These are phyloP conservation scores for Hydnomerulius pinastri DNA, from an alignment of 768 basidiomycete genomes.

Conservation along the genomic window DNA sequence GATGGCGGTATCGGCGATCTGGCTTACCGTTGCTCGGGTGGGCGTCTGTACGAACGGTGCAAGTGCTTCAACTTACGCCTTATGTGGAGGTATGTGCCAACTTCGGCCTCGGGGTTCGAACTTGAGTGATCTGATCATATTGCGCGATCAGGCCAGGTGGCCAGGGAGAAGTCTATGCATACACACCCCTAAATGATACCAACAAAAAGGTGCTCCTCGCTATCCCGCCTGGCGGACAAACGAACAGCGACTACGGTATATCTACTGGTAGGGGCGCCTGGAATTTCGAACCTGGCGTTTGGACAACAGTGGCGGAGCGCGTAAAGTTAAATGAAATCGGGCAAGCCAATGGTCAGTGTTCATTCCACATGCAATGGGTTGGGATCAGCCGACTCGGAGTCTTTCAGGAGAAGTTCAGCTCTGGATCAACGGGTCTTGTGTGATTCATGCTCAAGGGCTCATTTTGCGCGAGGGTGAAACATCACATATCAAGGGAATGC, in stretches of 20 bases:
- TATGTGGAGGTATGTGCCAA: slow-evolving; percentile 68
- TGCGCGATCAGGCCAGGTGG: slow-evolving; percentile 44
- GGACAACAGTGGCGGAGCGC: slow-evolving; percentile 67
- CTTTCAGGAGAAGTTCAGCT: slow-evolving; percentile 62
- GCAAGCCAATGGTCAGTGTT: slow-evolving; percentile 51
- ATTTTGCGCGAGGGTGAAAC: slow-evolving; percentile 41
- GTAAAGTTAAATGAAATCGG: slow-evolving; percentile 69
- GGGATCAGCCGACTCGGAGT: neutral
- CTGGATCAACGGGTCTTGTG: slow-evolving; percentile 60
- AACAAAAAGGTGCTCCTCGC: slow-evolving; percentile 45
- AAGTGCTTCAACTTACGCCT: slow-evolving; percentile 68
- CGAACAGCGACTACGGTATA: slow-evolving; percentile 61
- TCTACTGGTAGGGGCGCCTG: slow-evolving; percentile 70
- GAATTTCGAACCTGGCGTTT: slow-evolving; percentile 53
- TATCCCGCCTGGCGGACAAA: slow-evolving; percentile 50
- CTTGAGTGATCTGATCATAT: neutral
- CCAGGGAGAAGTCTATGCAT: slow-evolving; percentile 68
- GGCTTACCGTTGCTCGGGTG: slow-evolving; percentile 70
- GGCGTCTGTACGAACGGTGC: slow-evolving; percentile 60
- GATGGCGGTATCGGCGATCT: slow-evolving; percentile 58
- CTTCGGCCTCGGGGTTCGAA: neutral
- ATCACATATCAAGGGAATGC: slow-evolving; percentile 62
- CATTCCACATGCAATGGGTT: neutral
- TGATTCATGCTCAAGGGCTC: slow-evolving; percentile 52
- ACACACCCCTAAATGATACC: slow-evolving; percentile 52